Conservation (phyloP, 1,284 basidiomycete species). For the Microbotryum scabiosae region DNA sequence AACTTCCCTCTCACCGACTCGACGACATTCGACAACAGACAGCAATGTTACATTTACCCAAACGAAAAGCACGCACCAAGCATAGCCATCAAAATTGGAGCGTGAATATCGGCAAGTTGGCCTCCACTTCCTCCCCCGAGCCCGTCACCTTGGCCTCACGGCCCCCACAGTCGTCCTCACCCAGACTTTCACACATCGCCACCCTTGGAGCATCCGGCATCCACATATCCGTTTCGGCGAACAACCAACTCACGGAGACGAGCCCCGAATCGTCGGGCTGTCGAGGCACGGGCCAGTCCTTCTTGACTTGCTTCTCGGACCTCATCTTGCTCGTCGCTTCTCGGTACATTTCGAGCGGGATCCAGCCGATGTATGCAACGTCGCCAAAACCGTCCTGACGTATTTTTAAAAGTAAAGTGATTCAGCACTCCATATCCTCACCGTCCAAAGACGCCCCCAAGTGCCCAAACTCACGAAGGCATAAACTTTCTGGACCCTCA, state of each 20-base stretch:
- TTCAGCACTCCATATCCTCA: not conserved
- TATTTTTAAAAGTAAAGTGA: not conserved
- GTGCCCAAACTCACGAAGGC: conserved; percentile 15
- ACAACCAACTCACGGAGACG: conserved; percentile 12
- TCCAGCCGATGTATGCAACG: conserved; percentile 26
- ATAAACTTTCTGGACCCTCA: conserved; percentile 25
- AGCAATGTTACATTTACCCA: no score
- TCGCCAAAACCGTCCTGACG: conserved; percentile 24
- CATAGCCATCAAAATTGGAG: no score
- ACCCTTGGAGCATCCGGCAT: conserved; percentile 12
- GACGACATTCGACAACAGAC: no score
- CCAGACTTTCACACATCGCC: conserved; percentile 39
- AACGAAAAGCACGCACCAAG: no score
- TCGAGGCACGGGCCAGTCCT: conserved; percentile 24
- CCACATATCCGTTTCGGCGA: no score
- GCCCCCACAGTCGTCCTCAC: conserved; percentile 43
- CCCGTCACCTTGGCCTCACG: no score
- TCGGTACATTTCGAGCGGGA: conserved; percentile 26
- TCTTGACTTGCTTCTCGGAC: conserved; percentile 11
- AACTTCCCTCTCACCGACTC: no score
- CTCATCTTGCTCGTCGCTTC: conserved; percentile 18
- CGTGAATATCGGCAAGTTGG: no score
- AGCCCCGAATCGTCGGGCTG: conserved; percentile 36
- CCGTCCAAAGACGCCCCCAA: not conserved
- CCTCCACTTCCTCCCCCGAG: no score